Evolutionary conservation across 2,329 filamentous ascomycete genomes (phyloP), one percentile per base, ranked within the genome.

Genomic region (Macrophomina tecta): DNA sequence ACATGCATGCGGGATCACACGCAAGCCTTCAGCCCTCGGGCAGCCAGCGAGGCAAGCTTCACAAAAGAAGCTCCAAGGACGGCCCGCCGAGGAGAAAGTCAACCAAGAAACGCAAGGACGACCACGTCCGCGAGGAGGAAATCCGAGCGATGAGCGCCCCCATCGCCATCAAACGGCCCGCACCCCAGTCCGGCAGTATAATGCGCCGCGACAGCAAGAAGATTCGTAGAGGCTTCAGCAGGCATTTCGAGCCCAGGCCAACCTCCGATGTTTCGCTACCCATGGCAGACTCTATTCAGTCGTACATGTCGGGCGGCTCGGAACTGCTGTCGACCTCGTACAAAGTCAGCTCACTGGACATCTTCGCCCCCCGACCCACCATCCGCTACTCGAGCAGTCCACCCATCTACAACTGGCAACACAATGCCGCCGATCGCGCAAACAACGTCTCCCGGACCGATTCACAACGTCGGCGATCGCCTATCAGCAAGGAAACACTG

Each of bases 321-420:
- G 92, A 95, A 70, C 48, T 45, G 30, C 23, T 60, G 18, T 86
- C 88, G 68, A 85, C 89, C 65, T 90, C 91, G 0, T 98, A 91
- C 83, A 92, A 90, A 72, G 85, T 98, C 60, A 93, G 92, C 62
- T 85, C 89, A 11, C 84, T 97, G 63, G 91, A 91, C 69, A 87
- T 91, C n/a, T 87, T 97, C 69, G 90, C 91, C 9, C 94, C 95
- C 5, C 87, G 93, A 55, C 95, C 95, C 12, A 93, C 91, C 0
- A 86, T 98, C 66, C 90, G 90, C 69, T 86, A 89, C 67, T 85
- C 90, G 18, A 71, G 68, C 60, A 77, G 70, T 60, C 53, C 56
- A 4, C 61, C 61, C n/a, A 40, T 64, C 61, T 64, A 64, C 73
- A 62, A 62, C n/a, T 62, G 58, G 58, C 58, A 62, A 14, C 52